phyloP scores from a whole-genome alignment of 2,329 filamentous ascomycete species.

The Alternaria triticina region DNA sequence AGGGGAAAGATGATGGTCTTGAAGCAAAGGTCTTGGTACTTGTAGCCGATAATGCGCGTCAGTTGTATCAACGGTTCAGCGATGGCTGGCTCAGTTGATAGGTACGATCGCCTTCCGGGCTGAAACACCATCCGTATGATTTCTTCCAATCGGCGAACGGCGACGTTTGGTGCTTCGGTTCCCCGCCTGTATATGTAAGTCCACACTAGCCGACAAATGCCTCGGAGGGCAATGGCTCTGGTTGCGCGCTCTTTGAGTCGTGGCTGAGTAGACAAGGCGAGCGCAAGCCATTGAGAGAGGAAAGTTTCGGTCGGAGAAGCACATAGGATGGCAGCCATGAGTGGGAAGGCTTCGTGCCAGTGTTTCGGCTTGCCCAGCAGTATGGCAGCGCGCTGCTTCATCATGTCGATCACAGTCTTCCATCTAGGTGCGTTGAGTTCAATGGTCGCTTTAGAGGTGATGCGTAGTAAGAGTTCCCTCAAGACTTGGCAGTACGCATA shows the following conservation, averaged over 20 bases:
- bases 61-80: constrained; percentile 91
- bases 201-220: constrained; percentile 90
- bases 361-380: constrained; percentile 92
- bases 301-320: constrained; percentile 86
- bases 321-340: constrained; percentile 86
- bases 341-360: constrained; percentile 86
- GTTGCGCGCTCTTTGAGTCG: constrained; percentile 84
- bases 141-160: constrained; percentile 84
- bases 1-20: constrained; percentile 91
- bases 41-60: constrained; percentile 92
- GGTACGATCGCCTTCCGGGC: constrained; percentile 76
- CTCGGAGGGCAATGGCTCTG: constrained; percentile 81
- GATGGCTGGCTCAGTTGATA: constrained; percentile 82
- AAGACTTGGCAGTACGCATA: constrained; percentile 93
- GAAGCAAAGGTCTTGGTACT: constrained; percentile 92
- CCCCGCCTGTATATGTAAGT: constrained; percentile 84
- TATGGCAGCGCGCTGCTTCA: constrained; percentile 79
- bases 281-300: constrained; percentile 81
- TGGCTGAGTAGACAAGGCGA: constrained; percentile 77
- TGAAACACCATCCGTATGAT: constrained; percentile 85
- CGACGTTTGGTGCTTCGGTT: constrained; percentile 71
- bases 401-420: constrained; percentile 80
- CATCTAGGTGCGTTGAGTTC: constrained; percentile 84
- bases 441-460: constrained; percentile 79
- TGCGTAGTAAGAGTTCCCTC: constrained; percentile 82